Conservation (phyloP, 768 basidiomycete genomes). For the Phaffia australis region DNA sequence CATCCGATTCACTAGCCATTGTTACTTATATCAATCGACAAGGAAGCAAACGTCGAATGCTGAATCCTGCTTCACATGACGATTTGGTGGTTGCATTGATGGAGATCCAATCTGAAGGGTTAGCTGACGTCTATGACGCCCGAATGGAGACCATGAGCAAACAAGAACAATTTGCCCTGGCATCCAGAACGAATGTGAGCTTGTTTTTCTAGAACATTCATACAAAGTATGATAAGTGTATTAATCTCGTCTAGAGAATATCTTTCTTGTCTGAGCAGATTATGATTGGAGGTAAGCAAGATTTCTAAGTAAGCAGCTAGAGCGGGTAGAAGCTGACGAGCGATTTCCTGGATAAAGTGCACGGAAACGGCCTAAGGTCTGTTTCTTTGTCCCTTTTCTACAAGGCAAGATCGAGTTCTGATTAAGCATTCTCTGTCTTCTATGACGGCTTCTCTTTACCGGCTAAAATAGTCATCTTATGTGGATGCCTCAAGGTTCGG, state of each 20-base stretch:
- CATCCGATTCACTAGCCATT: neutral
- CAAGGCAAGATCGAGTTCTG: too few relatives aligned
- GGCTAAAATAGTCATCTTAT: neutral
- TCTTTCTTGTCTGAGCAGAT: neutral
- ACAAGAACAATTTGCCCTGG: neutral
- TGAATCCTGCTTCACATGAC: neutral
- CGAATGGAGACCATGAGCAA: neutral
- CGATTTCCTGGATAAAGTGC: too few relatives aligned
- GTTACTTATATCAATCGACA: neutral
- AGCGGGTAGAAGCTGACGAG: too few relatives aligned
- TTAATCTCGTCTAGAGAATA: neutral
- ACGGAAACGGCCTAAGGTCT: too few relatives aligned
- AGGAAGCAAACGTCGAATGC: neutral
- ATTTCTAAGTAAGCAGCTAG: too few relatives aligned
- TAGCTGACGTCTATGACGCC: neutral
- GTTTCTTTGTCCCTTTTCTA: too few relatives aligned
- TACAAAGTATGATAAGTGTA: neutral
- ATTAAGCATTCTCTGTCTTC: neutral
- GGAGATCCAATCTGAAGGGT: neutral
- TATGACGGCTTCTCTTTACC: neutral
- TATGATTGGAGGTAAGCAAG: neutral
- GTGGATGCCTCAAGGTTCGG: slow-evolving; percentile 11
- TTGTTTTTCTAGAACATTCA: neutral
- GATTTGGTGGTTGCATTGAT: neutral
- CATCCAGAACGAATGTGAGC: neutral